Base-by-base conservation (phyloP, 495 filamentous ascomycete genomes). In the Aspergillus indologenus region DNA sequence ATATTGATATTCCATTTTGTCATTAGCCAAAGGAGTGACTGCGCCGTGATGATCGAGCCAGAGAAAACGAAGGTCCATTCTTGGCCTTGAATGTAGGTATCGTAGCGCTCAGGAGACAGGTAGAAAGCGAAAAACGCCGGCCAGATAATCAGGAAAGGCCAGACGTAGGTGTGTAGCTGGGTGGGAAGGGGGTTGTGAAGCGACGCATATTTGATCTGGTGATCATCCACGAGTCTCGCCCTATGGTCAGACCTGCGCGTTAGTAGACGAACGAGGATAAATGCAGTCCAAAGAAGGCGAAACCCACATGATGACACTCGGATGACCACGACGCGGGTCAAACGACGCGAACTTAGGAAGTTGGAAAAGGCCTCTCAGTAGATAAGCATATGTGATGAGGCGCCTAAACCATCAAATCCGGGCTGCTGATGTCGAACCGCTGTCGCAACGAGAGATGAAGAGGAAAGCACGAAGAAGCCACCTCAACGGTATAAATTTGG, bases 51-150 rank as follows among this genome's bases (percentile, higher is more conserved):
- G 67, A 98, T 96, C 29, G 85, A 81, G 60, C 89, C 92, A 59
- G 87, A 80, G 82, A 87, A 99, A 53, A 98, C 90, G 71, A 96
- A 96, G 9, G 95, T 98, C 94, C 94, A 99, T 78, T 99, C 94
- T 62, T 86, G 84, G 21, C 85, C 87, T 54, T 87, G 80, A 59
- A 99, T 92, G 75, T 98, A 86, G 64, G 86, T 89, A 51, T 94
- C 86, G 75, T 98, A 99, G 61, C 88, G 83, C 22, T 90, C 89
- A 43, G 84, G 77, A 14, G 85, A 88, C 52, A 96, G 84, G 68
- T 93, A 97, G 71, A 90, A 83, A 64, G 90, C 81, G 55, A 97
- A 85, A 75, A 97, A 96, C 61, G 84, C 77, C 34, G 94, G 93
- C 91, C 96, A 99, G 64, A 91, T 81, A 58, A 96, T 83, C 26